phyloP scores from a whole-genome alignment of 2,329 filamentous ascomycete genomes.

The Ophiostoma perfectum region DNA sequence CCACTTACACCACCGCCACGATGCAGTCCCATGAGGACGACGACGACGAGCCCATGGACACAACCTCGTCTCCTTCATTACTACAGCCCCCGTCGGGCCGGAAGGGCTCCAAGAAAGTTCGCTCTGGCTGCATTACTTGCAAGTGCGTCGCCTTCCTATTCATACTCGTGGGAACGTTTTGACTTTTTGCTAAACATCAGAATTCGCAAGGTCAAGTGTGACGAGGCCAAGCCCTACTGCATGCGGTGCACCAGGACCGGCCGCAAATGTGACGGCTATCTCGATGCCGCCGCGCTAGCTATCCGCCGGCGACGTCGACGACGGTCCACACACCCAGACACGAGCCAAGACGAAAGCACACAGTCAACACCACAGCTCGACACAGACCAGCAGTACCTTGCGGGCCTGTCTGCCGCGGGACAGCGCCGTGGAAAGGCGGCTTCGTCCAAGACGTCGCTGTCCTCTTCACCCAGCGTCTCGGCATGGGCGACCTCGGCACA shows the following conservation, averaged over 20 bases:
- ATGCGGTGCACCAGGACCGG: constrained; percentile 50
- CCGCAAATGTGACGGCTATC: constrained; percentile 53
- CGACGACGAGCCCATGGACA: not conserved
- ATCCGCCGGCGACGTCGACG: constrained; percentile 26
- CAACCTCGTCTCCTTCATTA: not conserved
- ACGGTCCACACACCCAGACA: not conserved
- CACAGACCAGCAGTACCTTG: not conserved
- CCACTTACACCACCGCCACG: not conserved
- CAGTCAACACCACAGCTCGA: not conserved
- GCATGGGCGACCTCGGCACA: constrained; percentile 31
- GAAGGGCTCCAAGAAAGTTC: constrained; percentile 43
- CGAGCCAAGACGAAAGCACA: not conserved
- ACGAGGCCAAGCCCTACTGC: constrained; percentile 50
- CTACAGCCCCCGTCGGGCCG: constrained; percentile 22
- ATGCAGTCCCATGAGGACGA: not conserved
- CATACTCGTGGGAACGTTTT: not conserved
- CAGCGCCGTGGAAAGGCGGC: not conserved
- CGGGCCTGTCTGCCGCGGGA: not conserved
- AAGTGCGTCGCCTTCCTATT: constrained; percentile 39
- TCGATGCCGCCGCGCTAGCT: constrained; percentile 29
- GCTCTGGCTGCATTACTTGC: constrained; percentile 51
- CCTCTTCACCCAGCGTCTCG: constrained; percentile 22
- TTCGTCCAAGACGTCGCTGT: not conserved
- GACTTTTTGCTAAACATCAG: constrained; percentile 30
- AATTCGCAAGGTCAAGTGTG: constrained; percentile 53